Evolutionary conservation across 2,329 filamentous ascomycete species (phyloP).

Genomic region (Trichophyton benhamiae): DNA sequence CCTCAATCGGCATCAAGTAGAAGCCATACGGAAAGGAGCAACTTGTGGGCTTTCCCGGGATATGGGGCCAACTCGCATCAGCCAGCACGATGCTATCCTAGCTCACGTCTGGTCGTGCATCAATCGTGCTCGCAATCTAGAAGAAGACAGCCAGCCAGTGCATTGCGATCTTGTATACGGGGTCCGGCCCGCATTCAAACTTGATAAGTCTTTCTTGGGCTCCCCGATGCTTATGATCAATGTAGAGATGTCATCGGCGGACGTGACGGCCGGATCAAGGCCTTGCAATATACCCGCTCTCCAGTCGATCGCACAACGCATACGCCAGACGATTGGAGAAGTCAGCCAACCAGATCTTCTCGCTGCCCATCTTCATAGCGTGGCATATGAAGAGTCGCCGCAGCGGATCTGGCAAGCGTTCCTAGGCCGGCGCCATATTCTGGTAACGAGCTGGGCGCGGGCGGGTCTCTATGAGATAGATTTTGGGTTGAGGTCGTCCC

Average conservation of each 20-base stretch:
- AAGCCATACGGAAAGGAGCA: conserved; percentile 21
- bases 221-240: neutral
- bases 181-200: neutral
- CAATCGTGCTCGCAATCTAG: conserved; percentile 24
- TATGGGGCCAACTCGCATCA: conserved; percentile 18
- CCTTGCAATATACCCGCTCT: neutral
- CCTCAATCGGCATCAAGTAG: conserved; percentile 27
- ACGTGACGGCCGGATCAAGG: neutral
- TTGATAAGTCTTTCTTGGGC: neutral
- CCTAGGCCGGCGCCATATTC: conserved; percentile 30
- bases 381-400: conserved; percentile 33
- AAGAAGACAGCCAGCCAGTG: neutral
- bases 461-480: conserved; percentile 19
- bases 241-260: neutral
- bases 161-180: neutral
- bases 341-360: conserved; percentile 14
- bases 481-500: conserved; percentile 20
- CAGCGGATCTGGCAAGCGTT: conserved; percentile 40
- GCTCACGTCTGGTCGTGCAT: conserved; percentile 38
- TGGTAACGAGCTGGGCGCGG: conserved; percentile 38
- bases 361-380: conserved; percentile 32
- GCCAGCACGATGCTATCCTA: conserved; percentile 35
- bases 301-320: neutral
- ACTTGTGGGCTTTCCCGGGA: conserved; percentile 7
- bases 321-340: neutral